Conservation (phyloP, 2,329 filamentous ascomycete genomes). For the Aspergillus novofumigatus region DNA sequence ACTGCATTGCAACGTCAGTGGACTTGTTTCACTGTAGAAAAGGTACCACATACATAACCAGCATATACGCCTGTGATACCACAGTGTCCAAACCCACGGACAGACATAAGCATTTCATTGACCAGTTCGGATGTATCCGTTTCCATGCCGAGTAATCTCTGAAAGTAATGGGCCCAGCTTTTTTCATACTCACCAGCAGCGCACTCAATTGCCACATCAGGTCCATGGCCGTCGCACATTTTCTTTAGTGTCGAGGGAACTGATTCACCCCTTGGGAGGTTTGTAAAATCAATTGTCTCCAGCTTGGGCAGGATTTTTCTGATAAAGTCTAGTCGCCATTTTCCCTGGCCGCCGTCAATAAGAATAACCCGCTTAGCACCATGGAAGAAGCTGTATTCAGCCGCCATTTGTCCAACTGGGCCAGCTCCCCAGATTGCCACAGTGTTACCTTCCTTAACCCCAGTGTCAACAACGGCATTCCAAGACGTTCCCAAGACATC, state of each 20-base stretch:
- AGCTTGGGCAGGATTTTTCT: slow-evolving; percentile 62
- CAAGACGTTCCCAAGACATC: slow-evolving; percentile 80
- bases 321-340: slow-evolving; percentile 64
- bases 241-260: slow-evolving; percentile 71
- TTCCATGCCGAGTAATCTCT: slow-evolving; percentile 63
- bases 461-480: slow-evolving; percentile 78
- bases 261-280: slow-evolving; percentile 57
- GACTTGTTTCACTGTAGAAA: not conserved
- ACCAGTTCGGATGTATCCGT: slow-evolving; percentile 71
- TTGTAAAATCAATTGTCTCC: slow-evolving; percentile 65
- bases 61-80: slow-evolving; percentile 72
- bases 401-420: slow-evolving; percentile 77
- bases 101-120: slow-evolving; percentile 52
- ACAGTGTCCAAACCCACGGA: slow-evolving; percentile 58
- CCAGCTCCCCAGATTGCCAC: slow-evolving; percentile 87
- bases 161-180: slow-evolving; percentile 58
- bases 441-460: slow-evolving; percentile 69
- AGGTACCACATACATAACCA: slow-evolving; percentile 48
- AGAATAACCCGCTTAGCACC: slow-evolving; percentile 73
- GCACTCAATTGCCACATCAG: slow-evolving; percentile 70
- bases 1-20: slow-evolving; percentile 38
- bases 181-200: slow-evolving; percentile 62
- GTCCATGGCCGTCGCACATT: slow-evolving; percentile 62
- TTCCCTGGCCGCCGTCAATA: slow-evolving; percentile 64
- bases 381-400: slow-evolving; percentile 63